Evolutionary conservation across 23 red algal species (phyloP).

Genomic region (Agarophyton chilense): DNA sequence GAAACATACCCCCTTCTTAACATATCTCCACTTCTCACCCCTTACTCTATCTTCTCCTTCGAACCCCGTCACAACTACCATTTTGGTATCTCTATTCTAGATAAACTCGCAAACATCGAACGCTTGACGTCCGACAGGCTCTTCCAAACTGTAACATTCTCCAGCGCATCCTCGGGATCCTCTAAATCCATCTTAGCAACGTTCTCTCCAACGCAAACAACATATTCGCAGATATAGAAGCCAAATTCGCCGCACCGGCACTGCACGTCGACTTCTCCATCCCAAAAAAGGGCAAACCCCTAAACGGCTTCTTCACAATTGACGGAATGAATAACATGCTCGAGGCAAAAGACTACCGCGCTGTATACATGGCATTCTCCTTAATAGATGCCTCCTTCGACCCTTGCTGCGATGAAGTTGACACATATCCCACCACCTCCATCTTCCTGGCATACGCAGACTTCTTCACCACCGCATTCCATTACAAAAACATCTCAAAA

Average conservation of each 20-base stretch:
- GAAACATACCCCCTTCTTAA: not conserved
- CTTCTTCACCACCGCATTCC: not conserved
- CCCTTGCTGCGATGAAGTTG: conserved; percentile 17
- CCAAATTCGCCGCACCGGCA: not conserved
- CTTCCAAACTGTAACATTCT: not conserved
- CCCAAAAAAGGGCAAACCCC: not conserved
- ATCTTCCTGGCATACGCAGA: not conserved
- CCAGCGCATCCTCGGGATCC: not conserved
- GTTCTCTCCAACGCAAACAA: not conserved
- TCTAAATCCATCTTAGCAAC: not conserved
- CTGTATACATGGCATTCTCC: conserved; percentile 43
- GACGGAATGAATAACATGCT: conserved; percentile 20
- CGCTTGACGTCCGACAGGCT: not conserved
- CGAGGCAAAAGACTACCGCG: conserved; percentile 50
- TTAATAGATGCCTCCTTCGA: conserved; percentile 21
- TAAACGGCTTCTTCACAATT: conserved; percentile 14
- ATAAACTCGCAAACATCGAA: not conserved
- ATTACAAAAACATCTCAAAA: not conserved
- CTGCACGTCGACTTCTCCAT: conserved; percentile 37
- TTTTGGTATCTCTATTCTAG: conserved; percentile 3
- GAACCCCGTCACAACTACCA: conserved; percentile 22
- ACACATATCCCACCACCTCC: not conserved
- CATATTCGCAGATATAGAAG: not conserved
- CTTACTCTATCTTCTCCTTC: conserved; percentile 27
- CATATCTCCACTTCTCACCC: not conserved